These are phyloP conservation scores for Agaricus subrufescens DNA, from an alignment of 768 basidiomycete genomes.

Conservation along the genomic window DNA sequence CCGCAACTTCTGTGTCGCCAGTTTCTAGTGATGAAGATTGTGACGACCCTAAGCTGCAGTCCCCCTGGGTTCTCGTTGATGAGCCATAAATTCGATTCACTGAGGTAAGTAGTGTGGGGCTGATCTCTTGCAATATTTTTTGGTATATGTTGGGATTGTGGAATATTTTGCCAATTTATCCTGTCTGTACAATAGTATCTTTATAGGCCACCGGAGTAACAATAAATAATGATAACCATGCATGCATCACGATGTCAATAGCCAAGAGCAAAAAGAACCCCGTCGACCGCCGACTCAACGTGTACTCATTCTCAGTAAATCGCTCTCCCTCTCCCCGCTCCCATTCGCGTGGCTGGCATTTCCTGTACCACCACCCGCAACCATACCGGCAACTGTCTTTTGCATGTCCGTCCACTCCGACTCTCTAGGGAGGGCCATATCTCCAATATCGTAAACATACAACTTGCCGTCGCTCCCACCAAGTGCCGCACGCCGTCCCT, in stretches of 20 bases:
- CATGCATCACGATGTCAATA: neutral
- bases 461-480: conserved; percentile 91
- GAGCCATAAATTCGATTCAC: neutral
- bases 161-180: no score
- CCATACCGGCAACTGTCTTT: conserved; percentile 74
- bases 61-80: conserved; percentile 2
- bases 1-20: neutral
- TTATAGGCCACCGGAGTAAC: no score
- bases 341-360: conserved; percentile 34
- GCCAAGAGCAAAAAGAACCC: neutral
- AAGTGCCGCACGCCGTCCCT: conserved; percentile 84
- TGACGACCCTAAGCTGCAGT: neutral
- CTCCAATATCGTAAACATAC: conserved; percentile 94
- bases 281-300: conserved; percentile 16
- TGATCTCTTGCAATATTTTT: no score
- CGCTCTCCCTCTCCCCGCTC: conserved; percentile 25
- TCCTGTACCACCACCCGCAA: conserved; percentile 25
- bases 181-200: no score
- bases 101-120: no score
- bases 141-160: no score
- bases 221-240: no score
- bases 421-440: conserved; percentile 84
- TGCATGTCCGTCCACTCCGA: conserved; percentile 93
- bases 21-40: neutral
- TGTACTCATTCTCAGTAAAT: conserved; percentile 23